Percentiles rank a stretch among this genome's conserved stretches.
Conservation (phyloP, 306 rosid genomes). For the Acacia crassicarpa region DNA sequence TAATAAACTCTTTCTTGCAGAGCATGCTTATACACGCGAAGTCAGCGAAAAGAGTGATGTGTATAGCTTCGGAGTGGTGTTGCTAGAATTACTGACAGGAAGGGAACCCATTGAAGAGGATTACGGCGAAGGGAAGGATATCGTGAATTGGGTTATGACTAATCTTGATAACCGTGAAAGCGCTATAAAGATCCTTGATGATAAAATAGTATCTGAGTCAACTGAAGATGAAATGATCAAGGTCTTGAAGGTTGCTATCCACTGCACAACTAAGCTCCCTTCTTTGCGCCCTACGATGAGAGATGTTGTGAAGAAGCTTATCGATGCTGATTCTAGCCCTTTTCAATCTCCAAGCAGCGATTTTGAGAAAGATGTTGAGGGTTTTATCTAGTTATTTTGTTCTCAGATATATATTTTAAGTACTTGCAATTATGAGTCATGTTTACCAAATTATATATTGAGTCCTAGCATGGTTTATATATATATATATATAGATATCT, state of each 20-base stretch:
- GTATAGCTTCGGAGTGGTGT: conserved; percentile 89
- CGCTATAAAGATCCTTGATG: conserved; percentile 61
- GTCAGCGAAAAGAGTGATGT: conserved; percentile 85
- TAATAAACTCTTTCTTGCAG: conserved; percentile 43
- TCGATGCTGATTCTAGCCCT: conserved; percentile 64
- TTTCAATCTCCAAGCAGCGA: conserved; percentile 21
- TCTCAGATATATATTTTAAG: neutral
- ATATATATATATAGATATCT: neutral
- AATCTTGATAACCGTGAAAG: conserved; percentile 61
- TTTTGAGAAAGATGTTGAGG: conserved; percentile 34
- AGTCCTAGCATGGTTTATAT: neutral
- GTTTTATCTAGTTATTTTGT: conserved; percentile 25
- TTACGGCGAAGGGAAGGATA: conserved; percentile 89
- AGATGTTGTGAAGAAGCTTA: conserved; percentile 82
- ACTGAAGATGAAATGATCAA: conserved; percentile 60
- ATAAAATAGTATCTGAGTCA: conserved; percentile 46
- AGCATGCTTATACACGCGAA: conserved; percentile 77
- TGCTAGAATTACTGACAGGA: conserved; percentile 79
- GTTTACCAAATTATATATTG: neutral
- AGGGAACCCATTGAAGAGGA: conserved; percentile 77
- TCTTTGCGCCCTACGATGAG: conserved; percentile 89
- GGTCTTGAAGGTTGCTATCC: conserved; percentile 74
- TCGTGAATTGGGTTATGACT: conserved; percentile 78
- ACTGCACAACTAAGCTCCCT: conserved; percentile 82
- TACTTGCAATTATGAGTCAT: neutral